Conservation (phyloP, 2,329 filamentous ascomycete species). For the Hymenoscyphus salicellus region DNA sequence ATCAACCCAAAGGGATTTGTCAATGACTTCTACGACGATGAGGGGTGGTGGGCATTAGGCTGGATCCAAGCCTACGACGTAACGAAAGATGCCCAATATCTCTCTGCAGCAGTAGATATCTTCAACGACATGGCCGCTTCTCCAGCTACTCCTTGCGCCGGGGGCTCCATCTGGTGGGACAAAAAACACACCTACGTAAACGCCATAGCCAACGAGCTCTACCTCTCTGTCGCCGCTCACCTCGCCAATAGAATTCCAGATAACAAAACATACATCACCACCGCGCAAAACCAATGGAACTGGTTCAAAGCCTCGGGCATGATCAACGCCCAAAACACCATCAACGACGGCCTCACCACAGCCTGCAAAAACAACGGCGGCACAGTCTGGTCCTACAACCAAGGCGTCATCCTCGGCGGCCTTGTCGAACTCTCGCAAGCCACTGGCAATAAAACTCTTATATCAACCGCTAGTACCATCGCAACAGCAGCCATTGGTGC, state of each 20-base stretch:
- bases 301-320: conserved; percentile 52
- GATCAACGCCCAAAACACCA: conserved; percentile 45
- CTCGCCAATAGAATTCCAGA: conserved; percentile 55
- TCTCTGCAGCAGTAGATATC: conserved; percentile 50
- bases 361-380: conserved; percentile 48
- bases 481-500: conserved; percentile 50
- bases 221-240: conserved; percentile 52
- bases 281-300: conserved; percentile 47
- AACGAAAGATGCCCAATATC: conserved; percentile 49
- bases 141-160: conserved; percentile 48
- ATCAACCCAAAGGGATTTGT: conserved; percentile 42
- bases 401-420: conserved; percentile 59
- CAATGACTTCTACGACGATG: conserved; percentile 58
- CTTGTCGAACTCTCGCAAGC: conserved; percentile 55
- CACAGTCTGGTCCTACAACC: conserved; percentile 54
- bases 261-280: conserved; percentile 50
- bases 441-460: conserved; percentile 41
- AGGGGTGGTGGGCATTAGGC: conserved; percentile 63
- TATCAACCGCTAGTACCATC: conserved; percentile 49
- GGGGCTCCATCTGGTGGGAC: conserved; percentile 51
- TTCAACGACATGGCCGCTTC: conserved; percentile 56
- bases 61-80: conserved; percentile 57
- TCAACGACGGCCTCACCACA: conserved; percentile 51
- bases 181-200: conserved; percentile 53
- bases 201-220: conserved; percentile 58